Conservation (phyloP, 352 stramenopile genomes). For the Globisporangium ultimum region DNA sequence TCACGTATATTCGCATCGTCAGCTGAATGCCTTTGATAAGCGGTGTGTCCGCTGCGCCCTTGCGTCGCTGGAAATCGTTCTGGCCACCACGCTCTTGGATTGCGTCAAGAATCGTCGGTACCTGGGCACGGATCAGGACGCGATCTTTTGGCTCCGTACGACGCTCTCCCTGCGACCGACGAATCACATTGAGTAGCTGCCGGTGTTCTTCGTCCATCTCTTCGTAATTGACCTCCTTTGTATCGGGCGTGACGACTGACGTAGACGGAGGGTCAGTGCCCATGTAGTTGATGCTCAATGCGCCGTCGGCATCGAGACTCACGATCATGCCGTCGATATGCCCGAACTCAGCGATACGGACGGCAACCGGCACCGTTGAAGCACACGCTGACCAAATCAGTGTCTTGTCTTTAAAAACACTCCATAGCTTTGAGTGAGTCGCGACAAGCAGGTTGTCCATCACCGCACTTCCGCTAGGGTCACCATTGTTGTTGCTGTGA, state of each 20-base stretch:
- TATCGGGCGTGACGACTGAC: constrained; percentile 55
- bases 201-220: constrained; percentile 91
- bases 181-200: constrained; percentile 84
- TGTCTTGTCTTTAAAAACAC: constrained; percentile 72
- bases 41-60: not conserved
- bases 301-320: constrained; percentile 68
- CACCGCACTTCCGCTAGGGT: not conserved
- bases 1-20: constrained; percentile 80
- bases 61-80: constrained; percentile 13
- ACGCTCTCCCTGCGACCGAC: constrained; percentile 63
- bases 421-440: constrained; percentile 71
- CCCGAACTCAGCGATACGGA: constrained; percentile 68
- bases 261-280: constrained; percentile 85
- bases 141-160: constrained; percentile 66
- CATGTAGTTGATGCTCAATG: constrained; percentile 84
- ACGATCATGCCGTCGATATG: constrained; percentile 80
- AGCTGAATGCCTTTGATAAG: constrained; percentile 36
- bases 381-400: constrained; percentile 79
- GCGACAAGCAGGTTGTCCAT: constrained; percentile 80
- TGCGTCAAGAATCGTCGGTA: constrained; percentile 65
- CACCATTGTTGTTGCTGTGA: constrained; percentile 11
- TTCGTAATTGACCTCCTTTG: constrained; percentile 89
- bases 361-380: constrained; percentile 51
- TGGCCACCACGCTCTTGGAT: constrained; percentile 39
- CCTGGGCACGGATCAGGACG: constrained; percentile 71